phyloP scores from a whole-genome alignment of 1,284 basidiomycete genomes.

The Microbotryomycetes sp. region DNA sequence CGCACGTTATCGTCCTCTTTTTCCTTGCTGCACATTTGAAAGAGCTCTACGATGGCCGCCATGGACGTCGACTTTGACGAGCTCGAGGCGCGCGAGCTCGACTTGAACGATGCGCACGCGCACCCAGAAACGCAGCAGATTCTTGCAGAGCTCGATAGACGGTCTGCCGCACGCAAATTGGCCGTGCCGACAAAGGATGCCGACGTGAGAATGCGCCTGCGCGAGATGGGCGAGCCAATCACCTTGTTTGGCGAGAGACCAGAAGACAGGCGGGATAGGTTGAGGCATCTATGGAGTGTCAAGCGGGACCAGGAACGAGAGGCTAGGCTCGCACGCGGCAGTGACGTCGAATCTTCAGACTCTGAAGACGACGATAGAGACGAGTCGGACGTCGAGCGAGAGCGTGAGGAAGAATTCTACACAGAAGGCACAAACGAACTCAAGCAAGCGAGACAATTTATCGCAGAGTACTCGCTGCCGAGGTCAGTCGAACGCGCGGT shows the following conservation, averaged over 20 bases:
- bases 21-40: too few species aligned
- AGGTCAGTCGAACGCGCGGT: constrained; percentile 55
- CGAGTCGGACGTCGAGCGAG: constrained; percentile 51
- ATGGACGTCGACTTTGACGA: constrained; percentile 30
- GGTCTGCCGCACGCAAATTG: constrained; percentile 84
- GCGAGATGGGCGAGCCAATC: constrained; percentile 91
- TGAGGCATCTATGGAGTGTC: constrained; percentile 80
- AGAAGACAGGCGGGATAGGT: constrained; percentile 70
- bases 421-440: constrained; percentile 82
- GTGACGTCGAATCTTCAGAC: constrained; percentile 15
- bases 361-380: constrained; percentile 8
- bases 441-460: constrained; percentile 67
- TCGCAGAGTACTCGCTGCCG: constrained; percentile 86
- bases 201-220: constrained; percentile 75
- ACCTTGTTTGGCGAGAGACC: constrained; percentile 88
- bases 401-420: constrained; percentile 88
- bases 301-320: constrained; percentile 62
- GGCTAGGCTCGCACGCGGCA: constrained; percentile 34
- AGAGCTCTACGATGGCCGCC: neutral
- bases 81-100: constrained; percentile 15
- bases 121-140: constrained; percentile 27
- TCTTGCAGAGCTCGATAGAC: constrained; percentile 70
- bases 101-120: constrained; percentile 9
- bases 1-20: too few species aligned
- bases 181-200: constrained; percentile 96